Evolutionary conservation across 176 grass and related monocot species (phyloP).

Genomic region (Poa annua): DNA sequence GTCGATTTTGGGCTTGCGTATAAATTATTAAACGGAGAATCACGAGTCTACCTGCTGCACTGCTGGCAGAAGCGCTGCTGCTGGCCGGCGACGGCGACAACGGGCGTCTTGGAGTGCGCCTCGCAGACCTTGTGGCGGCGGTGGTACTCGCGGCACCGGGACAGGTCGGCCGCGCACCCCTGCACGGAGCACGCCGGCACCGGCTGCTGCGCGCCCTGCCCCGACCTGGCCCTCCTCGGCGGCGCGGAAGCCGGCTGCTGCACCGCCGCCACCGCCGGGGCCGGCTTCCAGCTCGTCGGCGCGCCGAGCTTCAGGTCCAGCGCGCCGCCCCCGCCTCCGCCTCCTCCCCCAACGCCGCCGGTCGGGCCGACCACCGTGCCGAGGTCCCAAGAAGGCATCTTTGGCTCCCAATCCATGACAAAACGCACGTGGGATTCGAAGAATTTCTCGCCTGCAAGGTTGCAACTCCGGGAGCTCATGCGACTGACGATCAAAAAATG

Average conservation of each 20-base stretch:
- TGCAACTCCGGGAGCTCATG: neutral
- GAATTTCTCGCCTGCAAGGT: constrained; percentile 12
- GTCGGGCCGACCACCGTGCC: constrained; percentile 58
- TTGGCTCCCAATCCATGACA: constrained; percentile 77
- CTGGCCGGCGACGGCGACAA: constrained; percentile 79
- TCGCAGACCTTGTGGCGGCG: constrained; percentile 97
- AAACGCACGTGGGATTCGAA: neutral
- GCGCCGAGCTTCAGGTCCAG: constrained; percentile 82
- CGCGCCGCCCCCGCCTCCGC: neutral
- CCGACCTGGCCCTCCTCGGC: constrained; percentile 49
- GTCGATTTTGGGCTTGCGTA: no score
- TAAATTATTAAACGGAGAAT: no score
- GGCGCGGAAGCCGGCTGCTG: constrained; percentile 22
- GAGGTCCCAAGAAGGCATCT: constrained; percentile 70
- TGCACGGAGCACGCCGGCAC: constrained; percentile 71
- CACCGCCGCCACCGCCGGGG: neutral
- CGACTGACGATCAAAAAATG: neutral
- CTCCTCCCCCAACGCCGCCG: neutral
- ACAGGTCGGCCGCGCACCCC: constrained; percentile 82
- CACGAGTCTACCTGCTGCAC: constrained; percentile 92
- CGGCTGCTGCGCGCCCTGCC: constrained; percentile 42
- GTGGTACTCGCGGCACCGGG: constrained; percentile 90
- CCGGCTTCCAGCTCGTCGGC: constrained; percentile 52
- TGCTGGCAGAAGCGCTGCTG: constrained; percentile 99
- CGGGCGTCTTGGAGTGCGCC: constrained; percentile 90